Evolutionary conservation across 2,329 filamentous ascomycete genomes (phyloP).

Genomic region (Akanthomyces lecanii): DNA sequence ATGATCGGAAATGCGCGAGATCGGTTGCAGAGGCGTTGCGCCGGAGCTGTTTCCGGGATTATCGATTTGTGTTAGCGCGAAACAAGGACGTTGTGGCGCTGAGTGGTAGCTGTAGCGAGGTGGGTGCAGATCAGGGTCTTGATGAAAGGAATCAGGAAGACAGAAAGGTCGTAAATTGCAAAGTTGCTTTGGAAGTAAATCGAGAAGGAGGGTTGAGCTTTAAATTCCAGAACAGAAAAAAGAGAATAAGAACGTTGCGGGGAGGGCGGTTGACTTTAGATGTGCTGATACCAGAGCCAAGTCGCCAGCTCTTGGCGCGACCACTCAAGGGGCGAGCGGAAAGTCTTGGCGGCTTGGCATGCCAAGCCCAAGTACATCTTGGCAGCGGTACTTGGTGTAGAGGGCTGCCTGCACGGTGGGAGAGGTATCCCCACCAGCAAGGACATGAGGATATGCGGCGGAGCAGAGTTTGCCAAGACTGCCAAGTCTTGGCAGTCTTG

Average conservation of each 20-base stretch:
- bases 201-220: background rate
- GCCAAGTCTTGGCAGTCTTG: constrained; percentile 39
- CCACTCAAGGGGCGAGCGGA: constrained; percentile 34
- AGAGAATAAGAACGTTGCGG: constrained; percentile 8
- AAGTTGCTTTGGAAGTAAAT: background rate
- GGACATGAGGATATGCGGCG: constrained; percentile 22
- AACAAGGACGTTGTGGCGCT: background rate
- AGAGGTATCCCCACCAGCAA: background rate
- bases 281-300: constrained; percentile 15
- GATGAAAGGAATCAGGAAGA: background rate
- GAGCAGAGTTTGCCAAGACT: constrained; percentile 31
- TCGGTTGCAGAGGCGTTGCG: background rate
- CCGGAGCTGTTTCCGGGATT: constrained; percentile 1
- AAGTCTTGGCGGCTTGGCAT: constrained; percentile 34
- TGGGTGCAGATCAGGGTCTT: background rate
- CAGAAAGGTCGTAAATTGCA: background rate
- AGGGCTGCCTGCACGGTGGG: too few species aligned
- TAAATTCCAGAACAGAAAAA: constrained; percentile 3
- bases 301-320: constrained; percentile 15
- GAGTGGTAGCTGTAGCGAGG: background rate
- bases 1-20: background rate
- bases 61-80: constrained; percentile 4
- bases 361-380: constrained; percentile 29
- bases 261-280: constrained; percentile 16
- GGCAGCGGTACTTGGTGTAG: background rate